phyloP scores from a whole-genome alignment of 1,284 basidiomycete genomes.

The Ceratobasidium sp. region DNA sequence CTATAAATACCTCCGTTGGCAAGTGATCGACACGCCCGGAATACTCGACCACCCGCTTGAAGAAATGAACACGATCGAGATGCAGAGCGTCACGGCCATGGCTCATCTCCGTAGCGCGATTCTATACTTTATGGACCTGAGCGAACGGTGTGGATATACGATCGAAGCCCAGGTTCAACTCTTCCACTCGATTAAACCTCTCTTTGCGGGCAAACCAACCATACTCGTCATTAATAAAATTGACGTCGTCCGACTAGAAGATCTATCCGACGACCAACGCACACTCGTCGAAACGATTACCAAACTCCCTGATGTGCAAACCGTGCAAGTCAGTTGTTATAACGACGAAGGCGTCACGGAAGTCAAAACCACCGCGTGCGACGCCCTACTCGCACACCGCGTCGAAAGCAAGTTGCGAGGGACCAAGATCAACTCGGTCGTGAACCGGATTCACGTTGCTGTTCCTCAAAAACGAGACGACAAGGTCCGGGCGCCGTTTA shows the following conservation, averaged over 20 bases:
- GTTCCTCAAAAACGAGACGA: conserved; percentile 90
- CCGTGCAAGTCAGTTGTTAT: conserved; percentile 89
- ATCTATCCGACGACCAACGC: conserved; percentile 80
- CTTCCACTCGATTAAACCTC: conserved; percentile 97
- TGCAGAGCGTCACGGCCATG: conserved; percentile 97
- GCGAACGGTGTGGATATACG: conserved; percentile 95
- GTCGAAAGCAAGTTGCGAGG: conserved; percentile 94
- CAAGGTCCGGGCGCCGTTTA: conserved; percentile 84
- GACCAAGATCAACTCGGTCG: conserved; percentile 89
- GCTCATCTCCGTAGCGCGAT: conserved; percentile 93
- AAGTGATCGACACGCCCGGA: conserved; percentile 96
- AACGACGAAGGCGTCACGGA: conserved; percentile 97
- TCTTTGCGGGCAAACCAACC: conserved; percentile 92
- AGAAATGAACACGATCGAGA: conserved; percentile 99
- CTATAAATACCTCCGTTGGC: conserved; percentile 98
- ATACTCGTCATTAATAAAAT: conserved; percentile 96
- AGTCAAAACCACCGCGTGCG: conserved; percentile 92
- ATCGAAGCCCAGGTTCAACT: conserved; percentile 96
- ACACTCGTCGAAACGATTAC: conserved; percentile 89
- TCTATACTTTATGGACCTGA: conserved; percentile 97
- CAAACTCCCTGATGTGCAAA: conserved; percentile 75
- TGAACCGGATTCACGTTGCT: conserved; percentile 94
- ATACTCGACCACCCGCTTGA: conserved; percentile 94
- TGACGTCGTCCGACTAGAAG: conserved; percentile 87
- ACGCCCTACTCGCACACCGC: conserved; percentile 90